A percentile compares a stretch with the other conserved stretches of the same genome.
Conservation (phyloP, 148 eudicot genomes). For the Drosera capensis region DNA sequence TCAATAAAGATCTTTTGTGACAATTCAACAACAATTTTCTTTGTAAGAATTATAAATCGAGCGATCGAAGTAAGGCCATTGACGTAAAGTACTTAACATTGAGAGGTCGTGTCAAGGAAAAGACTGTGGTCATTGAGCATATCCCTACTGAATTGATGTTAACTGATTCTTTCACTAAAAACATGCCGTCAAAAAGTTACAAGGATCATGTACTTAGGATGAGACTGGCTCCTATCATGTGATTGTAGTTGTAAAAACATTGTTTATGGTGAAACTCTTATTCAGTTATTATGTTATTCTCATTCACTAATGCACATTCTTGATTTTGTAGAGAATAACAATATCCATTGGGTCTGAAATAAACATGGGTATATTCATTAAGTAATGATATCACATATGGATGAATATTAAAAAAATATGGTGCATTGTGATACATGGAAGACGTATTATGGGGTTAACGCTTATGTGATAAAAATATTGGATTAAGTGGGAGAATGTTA, state of each 20-base stretch:
- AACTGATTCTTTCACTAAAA: neutral
- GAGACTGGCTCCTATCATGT: neutral
- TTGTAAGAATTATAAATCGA: neutral
- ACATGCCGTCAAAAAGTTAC: neutral
- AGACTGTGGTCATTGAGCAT: slow-evolving; percentile 1
- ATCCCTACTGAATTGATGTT: slow-evolving; percentile 1
- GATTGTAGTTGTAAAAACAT: neutral
- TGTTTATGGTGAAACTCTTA: neutral
- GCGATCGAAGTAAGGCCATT: no score
- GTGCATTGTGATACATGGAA: neutral
- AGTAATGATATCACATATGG: neutral
- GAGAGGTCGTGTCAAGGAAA: neutral
- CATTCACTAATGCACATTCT: neutral
- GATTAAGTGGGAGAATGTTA: neutral
- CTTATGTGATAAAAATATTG: neutral
- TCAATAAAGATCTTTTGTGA: slow-evolving; percentile 2
- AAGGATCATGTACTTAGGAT: neutral
- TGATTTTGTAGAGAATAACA: no score
- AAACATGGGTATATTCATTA: neutral
- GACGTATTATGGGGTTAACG: neutral
- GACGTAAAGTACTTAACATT: neutral
- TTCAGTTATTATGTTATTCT: neutral
- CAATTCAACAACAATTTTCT: slow-evolving; percentile 1
- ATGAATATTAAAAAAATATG: no score
- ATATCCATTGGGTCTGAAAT: neutral